phyloP scores from a whole-genome alignment of 129 eudicot genomes.

The Glebionis coronaria region DNA sequence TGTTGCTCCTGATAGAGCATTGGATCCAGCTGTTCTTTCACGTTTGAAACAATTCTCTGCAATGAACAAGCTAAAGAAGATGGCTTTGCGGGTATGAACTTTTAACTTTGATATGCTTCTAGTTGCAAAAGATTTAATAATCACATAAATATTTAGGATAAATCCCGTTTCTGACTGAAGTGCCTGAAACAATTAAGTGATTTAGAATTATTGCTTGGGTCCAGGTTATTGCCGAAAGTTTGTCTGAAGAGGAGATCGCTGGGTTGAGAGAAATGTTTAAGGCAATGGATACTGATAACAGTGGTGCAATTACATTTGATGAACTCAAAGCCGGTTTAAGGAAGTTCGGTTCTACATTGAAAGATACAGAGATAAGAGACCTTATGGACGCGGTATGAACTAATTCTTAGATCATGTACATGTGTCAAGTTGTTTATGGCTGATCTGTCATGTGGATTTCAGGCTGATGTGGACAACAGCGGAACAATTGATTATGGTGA shows the following conservation, averaged over 20 bases:
- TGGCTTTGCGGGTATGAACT: conserved; percentile 88
- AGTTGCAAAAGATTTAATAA: background rate
- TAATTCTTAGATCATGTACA: background rate
- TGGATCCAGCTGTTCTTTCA: conserved; percentile 97
- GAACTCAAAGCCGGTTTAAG: conserved; percentile 90
- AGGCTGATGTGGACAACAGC: conserved; percentile 93
- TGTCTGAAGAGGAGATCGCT: conserved; percentile 97
- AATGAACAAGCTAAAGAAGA: conserved; percentile 94
- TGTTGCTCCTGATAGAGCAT: conserved; percentile 92
- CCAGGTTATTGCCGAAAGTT: conserved; percentile 93
- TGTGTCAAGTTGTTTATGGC: background rate
- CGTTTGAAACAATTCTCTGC: conserved; percentile 98
- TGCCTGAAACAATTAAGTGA: background rate
- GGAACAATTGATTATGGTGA: conserved; percentile 96
- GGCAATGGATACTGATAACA: conserved; percentile 93
- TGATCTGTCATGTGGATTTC: conserved; percentile 25
- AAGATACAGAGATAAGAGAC: conserved; percentile 90
- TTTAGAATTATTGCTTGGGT: background rate
- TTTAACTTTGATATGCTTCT: background rate
- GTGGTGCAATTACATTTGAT: conserved; percentile 97
- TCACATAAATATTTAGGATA: too few relatives aligned
- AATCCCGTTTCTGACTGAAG: too few relatives aligned
- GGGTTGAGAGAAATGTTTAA: conserved; percentile 91
- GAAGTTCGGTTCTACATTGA: conserved; percentile 82
- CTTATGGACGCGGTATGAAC: conserved; percentile 95